Conservation (phyloP, 2,329 filamentous ascomycete genomes). For the Thielaviopsis euricoi region DNA sequence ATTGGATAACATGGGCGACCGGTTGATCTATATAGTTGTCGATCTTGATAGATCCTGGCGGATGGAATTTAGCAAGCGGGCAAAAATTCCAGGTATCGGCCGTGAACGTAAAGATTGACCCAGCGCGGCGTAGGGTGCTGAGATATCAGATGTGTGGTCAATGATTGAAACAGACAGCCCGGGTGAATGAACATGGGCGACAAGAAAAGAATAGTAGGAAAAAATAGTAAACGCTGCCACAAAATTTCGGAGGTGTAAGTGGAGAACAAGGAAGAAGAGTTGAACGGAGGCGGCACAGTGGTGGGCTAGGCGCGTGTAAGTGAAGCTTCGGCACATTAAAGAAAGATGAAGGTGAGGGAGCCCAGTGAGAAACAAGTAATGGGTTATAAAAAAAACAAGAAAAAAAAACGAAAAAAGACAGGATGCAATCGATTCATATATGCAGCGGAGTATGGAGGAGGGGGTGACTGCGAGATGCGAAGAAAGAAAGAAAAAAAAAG, state of each 20-base stretch:
- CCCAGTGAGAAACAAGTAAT: background rate
- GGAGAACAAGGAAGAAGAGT: conserved; percentile 3
- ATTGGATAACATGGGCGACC: background rate
- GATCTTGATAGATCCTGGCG: background rate
- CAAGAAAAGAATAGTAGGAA: conserved; percentile 14
- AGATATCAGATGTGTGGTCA: conserved; percentile 2
- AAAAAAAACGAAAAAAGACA: background rate
- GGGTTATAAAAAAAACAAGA: background rate
- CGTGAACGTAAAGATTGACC: background rate
- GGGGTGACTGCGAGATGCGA: background rate
- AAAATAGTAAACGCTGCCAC: conserved; percentile 10
- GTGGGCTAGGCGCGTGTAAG: conserved; percentile 2
- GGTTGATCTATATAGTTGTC: background rate
- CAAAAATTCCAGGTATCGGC: background rate
- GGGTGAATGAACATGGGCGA: conserved; percentile 14
- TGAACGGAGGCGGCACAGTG: conserved; percentile 11
- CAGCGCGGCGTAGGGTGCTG: background rate
- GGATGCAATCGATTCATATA: background rate
- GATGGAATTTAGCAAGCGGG: background rate
- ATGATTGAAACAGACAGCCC: conserved; percentile 8
- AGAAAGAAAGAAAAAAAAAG: no score
- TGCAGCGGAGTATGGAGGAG: background rate
- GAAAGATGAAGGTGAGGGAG: background rate
- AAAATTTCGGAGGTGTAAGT: conserved; percentile 4
- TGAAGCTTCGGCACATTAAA: background rate